Evolutionary conservation across 768 basidiomycete species (phyloP), one percentile per base, ranked within the genome.

Genomic region (Trametes cingulata): DNA sequence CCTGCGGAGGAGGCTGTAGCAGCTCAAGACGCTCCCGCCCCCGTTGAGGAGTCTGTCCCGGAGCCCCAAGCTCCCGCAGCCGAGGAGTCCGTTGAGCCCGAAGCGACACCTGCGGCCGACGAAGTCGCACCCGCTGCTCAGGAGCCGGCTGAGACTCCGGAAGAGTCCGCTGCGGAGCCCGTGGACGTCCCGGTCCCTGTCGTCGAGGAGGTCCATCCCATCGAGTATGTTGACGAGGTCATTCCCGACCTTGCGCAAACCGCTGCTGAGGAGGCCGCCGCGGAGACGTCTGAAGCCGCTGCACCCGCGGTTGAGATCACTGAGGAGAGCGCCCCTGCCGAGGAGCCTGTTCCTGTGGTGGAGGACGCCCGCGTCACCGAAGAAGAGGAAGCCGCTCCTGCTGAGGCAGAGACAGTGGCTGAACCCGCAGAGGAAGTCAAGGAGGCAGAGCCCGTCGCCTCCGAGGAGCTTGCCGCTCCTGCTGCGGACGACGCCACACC

Each of bases 161-260:
- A 36, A 3, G 50, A 45, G 20, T 13, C 43, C 17, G n/a, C 22
- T 15, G 25, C 43, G 1, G 43, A 37, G 54, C 29, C 17, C n/a
- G 54, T 22, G 43, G 45, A 56, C 7, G 20, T 20, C 19, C 20
- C 22, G 2, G 50, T 20, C 20, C 22, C 37, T 17, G 46, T 41
- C 14, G 47, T 56, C 37, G 57, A 56, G 19, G 62, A 63, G 27
- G 40, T 43, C 12, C 29, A 45, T 10, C 52, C 54, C 14, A 29
- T 57, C 5, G 40, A 49, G 39, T 17, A 39, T 10, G 55, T 40
- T 20, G 35, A 54, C 17, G 29, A 54, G 27, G 43, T 29, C 41
- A 46, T 33, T 19, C 29, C 52, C 29, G 41, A 33, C 5, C 10
- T 13, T 8, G 27, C 17, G 40, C 20, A 43, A 41, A 36, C 55